phyloP scores from a whole-genome alignment of 176 grass and related monocot genomes.

The Dactylis glomerata region DNA sequence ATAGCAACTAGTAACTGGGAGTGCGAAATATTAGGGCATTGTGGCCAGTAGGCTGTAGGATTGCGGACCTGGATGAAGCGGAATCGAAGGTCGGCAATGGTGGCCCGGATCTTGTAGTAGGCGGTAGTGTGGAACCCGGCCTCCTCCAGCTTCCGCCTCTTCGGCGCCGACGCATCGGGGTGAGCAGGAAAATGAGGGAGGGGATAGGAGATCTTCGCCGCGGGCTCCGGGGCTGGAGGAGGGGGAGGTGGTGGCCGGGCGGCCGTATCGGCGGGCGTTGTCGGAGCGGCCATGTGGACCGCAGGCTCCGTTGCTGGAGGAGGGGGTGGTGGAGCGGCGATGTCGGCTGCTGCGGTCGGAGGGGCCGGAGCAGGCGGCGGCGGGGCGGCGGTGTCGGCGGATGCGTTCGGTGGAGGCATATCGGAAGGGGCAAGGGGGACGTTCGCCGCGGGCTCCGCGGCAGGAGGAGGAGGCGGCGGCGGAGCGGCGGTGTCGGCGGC shows the following conservation, averaged over 20 bases:
- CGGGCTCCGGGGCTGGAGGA: constrained; percentile 12
- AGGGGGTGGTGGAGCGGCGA: neutral
- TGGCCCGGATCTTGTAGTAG: constrained; percentile 56
- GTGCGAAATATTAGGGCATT: neutral
- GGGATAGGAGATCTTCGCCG: neutral
- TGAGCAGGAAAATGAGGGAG: constrained; percentile 8
- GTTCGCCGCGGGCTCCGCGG: constrained; percentile 6
- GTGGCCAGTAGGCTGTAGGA: neutral
- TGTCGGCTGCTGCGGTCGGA: neutral
- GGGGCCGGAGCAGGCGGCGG: neutral
- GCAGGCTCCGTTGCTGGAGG: neutral
- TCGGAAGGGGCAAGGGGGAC: neutral
- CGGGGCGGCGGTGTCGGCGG: neutral
- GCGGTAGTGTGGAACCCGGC: constrained; percentile 35
- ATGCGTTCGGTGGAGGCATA: neutral
- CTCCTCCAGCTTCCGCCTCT: constrained; percentile 36
- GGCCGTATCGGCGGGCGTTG: neutral
- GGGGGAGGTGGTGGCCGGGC: constrained; percentile 10
- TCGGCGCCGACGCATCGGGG: constrained; percentile 13
- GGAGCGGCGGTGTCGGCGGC: constrained; percentile 15
- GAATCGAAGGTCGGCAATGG: constrained; percentile 29
- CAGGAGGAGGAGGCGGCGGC: neutral
- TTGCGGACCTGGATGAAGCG: constrained; percentile 37
- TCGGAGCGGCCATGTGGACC: constrained; percentile 20
- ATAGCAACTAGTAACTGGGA: neutral